Conservation (phyloP, 805 yeast species). For the Hemisphaericaspora nanyangensis region DNA sequence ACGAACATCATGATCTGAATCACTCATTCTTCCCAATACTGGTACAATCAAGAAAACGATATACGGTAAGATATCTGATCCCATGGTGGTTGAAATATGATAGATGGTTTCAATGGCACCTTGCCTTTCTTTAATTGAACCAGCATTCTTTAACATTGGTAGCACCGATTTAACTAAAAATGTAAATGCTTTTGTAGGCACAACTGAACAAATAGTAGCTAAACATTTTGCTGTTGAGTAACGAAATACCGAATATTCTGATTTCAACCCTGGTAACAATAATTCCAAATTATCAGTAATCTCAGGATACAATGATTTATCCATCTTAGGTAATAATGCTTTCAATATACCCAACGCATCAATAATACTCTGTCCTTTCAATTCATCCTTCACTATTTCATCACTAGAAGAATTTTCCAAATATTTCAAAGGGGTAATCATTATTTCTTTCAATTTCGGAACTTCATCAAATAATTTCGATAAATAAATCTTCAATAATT, state of each 20-base stretch:
- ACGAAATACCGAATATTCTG: constrained; percentile 77
- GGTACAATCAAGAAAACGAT: constrained; percentile 95
- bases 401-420: constrained; percentile 26
- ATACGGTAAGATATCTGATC: constrained; percentile 83
- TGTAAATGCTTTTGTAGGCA: constrained; percentile 71
- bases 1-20: constrained; percentile 83
- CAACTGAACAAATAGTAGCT: constrained; percentile 68
- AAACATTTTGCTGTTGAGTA: constrained; percentile 88
- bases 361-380: constrained; percentile 71
- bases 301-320: constrained; percentile 43
- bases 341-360: constrained; percentile 83
- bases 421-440: constrained; percentile 61
- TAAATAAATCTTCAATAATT: constrained; percentile 51
- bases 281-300: constrained; percentile 40
- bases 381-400: constrained; percentile 35
- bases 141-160: constrained; percentile 78
- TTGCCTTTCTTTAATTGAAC: constrained; percentile 69
- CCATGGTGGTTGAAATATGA: constrained; percentile 83
- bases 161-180: constrained; percentile 71
- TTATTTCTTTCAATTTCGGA: constrained; percentile 61
- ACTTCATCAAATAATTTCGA: constrained; percentile 52
- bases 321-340: constrained; percentile 65
- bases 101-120: constrained; percentile 92
- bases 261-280: constrained; percentile 56
- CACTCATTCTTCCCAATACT: constrained; percentile 96